Evolutionary conservation across 345 rosid genomes (phyloP).

Genomic region (Euphorbia tirucalli): DNA sequence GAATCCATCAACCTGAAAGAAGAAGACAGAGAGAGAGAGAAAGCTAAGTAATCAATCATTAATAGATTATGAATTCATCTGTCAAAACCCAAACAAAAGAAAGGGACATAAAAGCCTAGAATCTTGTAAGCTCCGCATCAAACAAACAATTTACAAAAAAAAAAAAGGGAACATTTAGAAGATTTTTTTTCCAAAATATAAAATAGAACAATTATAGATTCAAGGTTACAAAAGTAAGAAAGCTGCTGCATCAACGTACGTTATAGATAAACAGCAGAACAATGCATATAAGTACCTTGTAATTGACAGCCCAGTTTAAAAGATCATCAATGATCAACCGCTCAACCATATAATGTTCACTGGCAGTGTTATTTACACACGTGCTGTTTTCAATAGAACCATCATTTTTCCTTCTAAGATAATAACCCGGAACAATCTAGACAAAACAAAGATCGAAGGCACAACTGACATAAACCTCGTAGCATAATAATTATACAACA

Average conservation of each 20-base stretch:
- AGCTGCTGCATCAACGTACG: not conserved
- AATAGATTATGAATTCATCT: slow-evolving; percentile 10
- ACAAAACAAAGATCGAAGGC: slow-evolving; percentile 17
- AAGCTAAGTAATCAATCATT: slow-evolving; percentile 7
- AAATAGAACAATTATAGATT: slow-evolving; percentile 10
- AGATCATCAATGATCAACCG: slow-evolving; percentile 86
- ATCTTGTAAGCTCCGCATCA: not conserved
- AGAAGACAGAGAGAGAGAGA: slow-evolving; percentile 2
- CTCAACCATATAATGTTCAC: slow-evolving; percentile 95
- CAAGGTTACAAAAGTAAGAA: not conserved
- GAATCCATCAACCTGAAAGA: slow-evolving; percentile 87
- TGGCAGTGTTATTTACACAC: slow-evolving; percentile 90
- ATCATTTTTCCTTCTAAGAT: slow-evolving; percentile 79
- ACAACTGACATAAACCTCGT: slow-evolving; percentile 3
- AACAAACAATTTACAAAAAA: not conserved
- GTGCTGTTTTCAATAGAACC: slow-evolving; percentile 87
- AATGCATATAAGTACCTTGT: slow-evolving; percentile 58
- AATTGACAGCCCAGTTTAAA: slow-evolving; percentile 71
- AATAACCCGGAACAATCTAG: slow-evolving; percentile 97
- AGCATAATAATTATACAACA: not conserved
- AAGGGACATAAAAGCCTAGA: slow-evolving; percentile 3
- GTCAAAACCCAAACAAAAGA: slow-evolving; percentile 6
- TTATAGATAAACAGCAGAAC: not conserved
- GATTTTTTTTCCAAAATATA: not conserved
- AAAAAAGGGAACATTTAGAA: not conserved